Evolutionary conservation across 257 asterid species (phyloP).

Genomic region (Hygrophila difformis): DNA sequence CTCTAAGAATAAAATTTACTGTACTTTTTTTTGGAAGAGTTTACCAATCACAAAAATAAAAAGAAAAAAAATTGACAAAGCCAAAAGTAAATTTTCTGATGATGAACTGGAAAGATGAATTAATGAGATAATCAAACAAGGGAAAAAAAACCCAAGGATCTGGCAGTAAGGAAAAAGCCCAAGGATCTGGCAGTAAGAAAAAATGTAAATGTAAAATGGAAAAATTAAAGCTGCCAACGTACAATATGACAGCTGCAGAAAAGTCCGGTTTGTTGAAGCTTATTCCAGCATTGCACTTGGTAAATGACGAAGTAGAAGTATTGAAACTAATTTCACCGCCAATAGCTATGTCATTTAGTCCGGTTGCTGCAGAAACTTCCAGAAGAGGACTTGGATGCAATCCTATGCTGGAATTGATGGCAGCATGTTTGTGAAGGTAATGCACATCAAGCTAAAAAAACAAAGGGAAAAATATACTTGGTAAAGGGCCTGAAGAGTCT

Average conservation of each 20-base stretch:
- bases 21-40: no score
- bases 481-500: not conserved
- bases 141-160: no score
- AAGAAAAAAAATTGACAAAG: not conserved
- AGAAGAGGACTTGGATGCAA: slow-evolving; percentile 68
- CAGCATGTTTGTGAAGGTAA: slow-evolving; percentile 59
- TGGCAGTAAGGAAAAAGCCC: no score
- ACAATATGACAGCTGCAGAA: slow-evolving; percentile 70
- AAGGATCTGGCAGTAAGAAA: no score
- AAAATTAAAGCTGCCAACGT: slow-evolving; percentile 11
- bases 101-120: not conserved
- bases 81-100: not conserved
- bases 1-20: not conserved
- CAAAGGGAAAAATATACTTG: not conserved
- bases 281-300: slow-evolving; percentile 70
- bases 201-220: no score
- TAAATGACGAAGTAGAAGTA: slow-evolving; percentile 64
- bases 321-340: slow-evolving; percentile 81
- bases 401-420: slow-evolving; percentile 72
- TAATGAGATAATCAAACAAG: no score
- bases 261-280: slow-evolving; percentile 70
- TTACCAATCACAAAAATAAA: no score
- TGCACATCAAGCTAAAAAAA: slow-evolving; percentile 67
- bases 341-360: slow-evolving; percentile 49
- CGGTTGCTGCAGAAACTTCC: slow-evolving; percentile 70